A percentile compares a stretch with the other conserved stretches of the same genome.
phyloP scores from a whole-genome alignment of 805 yeast species.

The Candida quercuum region DNA sequence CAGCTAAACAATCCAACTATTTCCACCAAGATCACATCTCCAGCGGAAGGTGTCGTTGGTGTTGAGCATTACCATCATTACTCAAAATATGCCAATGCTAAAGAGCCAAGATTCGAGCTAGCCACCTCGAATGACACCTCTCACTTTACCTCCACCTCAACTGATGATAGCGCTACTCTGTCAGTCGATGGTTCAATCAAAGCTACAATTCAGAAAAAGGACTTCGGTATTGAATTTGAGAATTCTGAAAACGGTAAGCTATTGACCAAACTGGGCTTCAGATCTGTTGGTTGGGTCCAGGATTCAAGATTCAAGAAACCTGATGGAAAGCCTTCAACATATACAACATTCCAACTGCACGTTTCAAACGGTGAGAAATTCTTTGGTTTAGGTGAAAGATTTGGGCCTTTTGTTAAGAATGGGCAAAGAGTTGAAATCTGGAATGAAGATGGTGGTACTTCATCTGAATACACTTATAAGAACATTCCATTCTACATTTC shows the following conservation, averaged over 20 bases:
- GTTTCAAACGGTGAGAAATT: constrained; percentile 20
- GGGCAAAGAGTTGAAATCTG: constrained; percentile 21
- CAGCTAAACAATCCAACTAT: constrained; percentile 18
- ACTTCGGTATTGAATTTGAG: constrained; percentile 16
- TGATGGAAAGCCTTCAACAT: constrained; percentile 8
- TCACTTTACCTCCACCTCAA: constrained; percentile 4
- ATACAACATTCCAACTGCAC: constrained; percentile 16
- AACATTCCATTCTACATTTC: constrained; percentile 19
- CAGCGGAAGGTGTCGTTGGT: constrained; percentile 14
- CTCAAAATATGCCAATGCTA: constrained; percentile 13
- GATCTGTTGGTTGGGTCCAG: constrained; percentile 19
- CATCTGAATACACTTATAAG: constrained; percentile 19
- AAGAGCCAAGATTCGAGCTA: constrained; percentile 15
- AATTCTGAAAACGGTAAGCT: constrained; percentile 8
- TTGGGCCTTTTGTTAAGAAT: constrained; percentile 20
- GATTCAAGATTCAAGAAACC: constrained; percentile 10
- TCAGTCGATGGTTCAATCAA: constrained; percentile 8
- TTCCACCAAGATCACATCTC: constrained; percentile 14
- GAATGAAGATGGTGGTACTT: constrained; percentile 22
- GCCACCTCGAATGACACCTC: neutral
- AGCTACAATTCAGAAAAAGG: constrained; percentile 12
- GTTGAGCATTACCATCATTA: constrained; percentile 19
- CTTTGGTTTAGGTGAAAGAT: constrained; percentile 21
- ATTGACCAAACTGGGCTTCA: constrained; percentile 18
- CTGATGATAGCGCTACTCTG: constrained; percentile 5